Base-by-base conservation (phyloP, 1,284 basidiomycete species). In the Moesziomyces antarcticus region DNA sequence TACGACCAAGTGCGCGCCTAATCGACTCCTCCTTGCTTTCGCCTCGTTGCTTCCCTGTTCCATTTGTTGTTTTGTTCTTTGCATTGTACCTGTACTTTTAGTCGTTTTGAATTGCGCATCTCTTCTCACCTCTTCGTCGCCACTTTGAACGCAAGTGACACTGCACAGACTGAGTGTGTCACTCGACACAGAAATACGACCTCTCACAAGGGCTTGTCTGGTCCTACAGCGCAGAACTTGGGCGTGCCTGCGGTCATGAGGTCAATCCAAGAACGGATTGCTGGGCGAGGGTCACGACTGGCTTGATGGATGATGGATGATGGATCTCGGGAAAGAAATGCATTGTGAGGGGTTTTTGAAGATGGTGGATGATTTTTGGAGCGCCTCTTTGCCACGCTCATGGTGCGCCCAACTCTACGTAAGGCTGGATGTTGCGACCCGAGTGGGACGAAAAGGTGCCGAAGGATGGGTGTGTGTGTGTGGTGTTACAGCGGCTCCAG, bases 401-500 rank as follows among this genome's bases (percentile, higher is more conserved):
- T 40, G 37, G 11, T 40, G 37, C 37, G 18, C 16, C 37, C 37
- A 5, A 5, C 16, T 16, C 7, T 16, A 14, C 16, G 14, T n/a
- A 3, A 8, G 18, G 16, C 6, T 8, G 13, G 18, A 40, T 18
- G 37, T 18, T 16, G 18, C 37, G 4, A 40, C 37, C 16, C 16
- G 37, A 18, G 16, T 16, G 37, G 14, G 37, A 16, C 16, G 16
- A 18, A 18, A 40, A 18, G 30, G 30, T 33, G 30, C 30, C 30
- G 11, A 13, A 22, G 40, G 27, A 21, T 24, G n/a, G n/a, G 25
- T 27, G 25, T 7, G 21, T 24, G 21, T 50, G 62, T 54, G n/a
- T 64, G 63, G 43, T 66, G 63, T 48, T 59, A 66, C 54, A 56
- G 54, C 37, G 21, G 35, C 21, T 20, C 43, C 25, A 20, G 25